Conservation (phyloP, 805 yeast species). For the Komagataella populi region DNA sequence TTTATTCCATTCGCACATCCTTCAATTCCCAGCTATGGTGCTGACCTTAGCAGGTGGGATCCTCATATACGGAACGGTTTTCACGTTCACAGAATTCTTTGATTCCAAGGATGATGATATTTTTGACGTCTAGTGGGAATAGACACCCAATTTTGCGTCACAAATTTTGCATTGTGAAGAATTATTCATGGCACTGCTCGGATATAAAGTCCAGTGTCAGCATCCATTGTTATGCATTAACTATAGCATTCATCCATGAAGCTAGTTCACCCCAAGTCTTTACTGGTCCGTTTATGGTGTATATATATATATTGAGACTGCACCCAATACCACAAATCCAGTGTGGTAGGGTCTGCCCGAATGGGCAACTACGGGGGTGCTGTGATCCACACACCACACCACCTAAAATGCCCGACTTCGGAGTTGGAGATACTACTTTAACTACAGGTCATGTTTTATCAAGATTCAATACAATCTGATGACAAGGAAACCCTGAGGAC, state of each 20-base stretch:
- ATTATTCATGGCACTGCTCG: not conserved
- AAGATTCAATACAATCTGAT: conserved; percentile 11
- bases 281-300: too few relatives aligned
- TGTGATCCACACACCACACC: not conserved
- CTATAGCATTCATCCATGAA: not conserved
- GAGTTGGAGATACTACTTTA: not conserved
- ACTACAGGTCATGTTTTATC: conserved; percentile 6
- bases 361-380: not conserved
- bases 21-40: conserved; percentile 54
- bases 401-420: not conserved
- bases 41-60: conserved; percentile 81
- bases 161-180: not conserved
- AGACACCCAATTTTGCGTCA: not conserved
- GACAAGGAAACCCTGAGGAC: conserved; percentile 7
- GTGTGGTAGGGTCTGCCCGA: not conserved
- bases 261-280: too few relatives aligned
- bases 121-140: not conserved
- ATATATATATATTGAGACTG: not conserved
- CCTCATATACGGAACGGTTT: conserved; percentile 71
- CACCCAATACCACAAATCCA: not conserved
- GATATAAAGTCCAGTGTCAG: not conserved
- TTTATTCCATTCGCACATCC: conserved; percentile 60
- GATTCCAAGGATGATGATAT: conserved; percentile 31
- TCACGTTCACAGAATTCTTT: conserved; percentile 72
- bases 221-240: not conserved